Evolutionary conservation across 2,329 filamentous ascomycete species (phyloP).

Genomic region (Penicillium oxalicum): DNA sequence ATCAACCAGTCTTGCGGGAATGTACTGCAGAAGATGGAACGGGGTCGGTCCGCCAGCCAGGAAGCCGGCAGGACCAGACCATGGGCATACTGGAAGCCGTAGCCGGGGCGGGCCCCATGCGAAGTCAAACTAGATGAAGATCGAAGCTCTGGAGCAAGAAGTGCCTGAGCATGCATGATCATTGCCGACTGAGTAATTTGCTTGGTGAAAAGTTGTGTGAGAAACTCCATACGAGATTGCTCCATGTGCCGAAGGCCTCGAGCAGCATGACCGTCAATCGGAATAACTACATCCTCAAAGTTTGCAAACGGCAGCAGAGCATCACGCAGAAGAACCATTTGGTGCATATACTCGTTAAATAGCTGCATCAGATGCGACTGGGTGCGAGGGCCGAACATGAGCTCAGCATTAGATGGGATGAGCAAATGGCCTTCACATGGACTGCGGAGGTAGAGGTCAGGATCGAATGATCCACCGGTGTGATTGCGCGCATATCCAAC

Average conservation of each 20-base stretch:
- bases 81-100: conserved; percentile 22
- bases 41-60: conserved; percentile 9
- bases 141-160: conserved; percentile 9
- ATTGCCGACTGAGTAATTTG: conserved; percentile 9
- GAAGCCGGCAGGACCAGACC: conserved; percentile 20
- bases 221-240: conserved; percentile 7
- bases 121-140: no score
- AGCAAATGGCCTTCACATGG: conserved; percentile 19
- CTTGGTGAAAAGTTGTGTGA: conserved; percentile 13
- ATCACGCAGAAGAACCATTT: conserved; percentile 21
- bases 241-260: conserved; percentile 16
- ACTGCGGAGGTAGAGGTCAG: conserved; percentile 13
- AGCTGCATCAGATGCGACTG: conserved; percentile 20
- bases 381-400: conserved; percentile 18
- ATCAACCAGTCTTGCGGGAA: conserved; percentile 12
- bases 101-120: conserved; percentile 4
- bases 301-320: conserved; percentile 18
- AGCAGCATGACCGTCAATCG: conserved; percentile 4
- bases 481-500: conserved; percentile 13
- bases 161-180: conserved; percentile 8
- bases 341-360: conserved; percentile 22
- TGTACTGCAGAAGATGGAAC: conserved; percentile 19
- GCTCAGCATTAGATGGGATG: conserved; percentile 13
- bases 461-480: background rate
- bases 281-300: conserved; percentile 17